Conservation (phyloP, 305 asterid genomes). For the Fraxinus velutina region DNA sequence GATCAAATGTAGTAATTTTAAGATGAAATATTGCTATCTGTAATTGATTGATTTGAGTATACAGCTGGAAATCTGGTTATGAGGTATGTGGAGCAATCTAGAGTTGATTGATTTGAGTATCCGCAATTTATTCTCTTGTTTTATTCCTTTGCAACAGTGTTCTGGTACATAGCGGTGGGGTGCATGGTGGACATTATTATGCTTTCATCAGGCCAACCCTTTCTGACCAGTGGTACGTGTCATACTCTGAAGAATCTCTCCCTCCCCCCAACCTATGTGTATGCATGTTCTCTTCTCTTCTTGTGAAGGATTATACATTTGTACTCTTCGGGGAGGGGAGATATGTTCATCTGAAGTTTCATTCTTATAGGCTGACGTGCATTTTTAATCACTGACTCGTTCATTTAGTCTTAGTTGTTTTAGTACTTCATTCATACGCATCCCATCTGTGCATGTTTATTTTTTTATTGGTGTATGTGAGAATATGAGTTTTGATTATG, state of each 20-base stretch:
- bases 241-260: slow-evolving; percentile 3
- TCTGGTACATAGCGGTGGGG: slow-evolving; percentile 95
- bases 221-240: slow-evolving; percentile 74
- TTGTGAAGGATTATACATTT: neutral
- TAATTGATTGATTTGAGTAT: neutral
- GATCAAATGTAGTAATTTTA: neutral
- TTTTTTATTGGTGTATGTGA: slow-evolving; percentile 11
- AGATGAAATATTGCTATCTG: neutral
- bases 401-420: neutral
- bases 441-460: neutral
- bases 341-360: neutral
- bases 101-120: neutral
- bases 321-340: neutral
- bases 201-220: slow-evolving; percentile 95
- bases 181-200: slow-evolving; percentile 94
- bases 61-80: neutral
- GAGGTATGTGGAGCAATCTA: neutral
- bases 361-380: slow-evolving; percentile 11
- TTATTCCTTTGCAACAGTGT: slow-evolving; percentile 51
- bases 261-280: neutral
- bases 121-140: neutral
- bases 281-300: neutral
- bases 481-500: slow-evolving; percentile 9
- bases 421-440: neutral
- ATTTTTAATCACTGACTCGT: neutral